phyloP scores from a whole-genome alignment of 257 asterid genomes.

The Cruciata laevipes region DNA sequence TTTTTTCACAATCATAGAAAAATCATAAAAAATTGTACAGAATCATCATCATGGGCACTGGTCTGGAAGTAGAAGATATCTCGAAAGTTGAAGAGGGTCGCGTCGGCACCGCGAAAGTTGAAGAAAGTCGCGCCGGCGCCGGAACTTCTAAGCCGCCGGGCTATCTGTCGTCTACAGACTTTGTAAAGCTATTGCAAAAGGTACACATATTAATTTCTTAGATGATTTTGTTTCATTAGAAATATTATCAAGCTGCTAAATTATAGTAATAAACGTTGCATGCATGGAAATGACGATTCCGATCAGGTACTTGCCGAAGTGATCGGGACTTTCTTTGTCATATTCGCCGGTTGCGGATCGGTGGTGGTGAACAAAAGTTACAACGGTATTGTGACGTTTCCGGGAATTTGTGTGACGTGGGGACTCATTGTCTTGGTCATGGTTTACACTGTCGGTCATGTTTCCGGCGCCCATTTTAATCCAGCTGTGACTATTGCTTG shows the following conservation, averaged over 20 bases:
- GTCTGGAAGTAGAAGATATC: slow-evolving; percentile 11
- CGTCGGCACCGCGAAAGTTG: slow-evolving; percentile 32
- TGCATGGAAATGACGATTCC: neutral
- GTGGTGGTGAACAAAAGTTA: slow-evolving; percentile 50
- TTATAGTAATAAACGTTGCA: neutral
- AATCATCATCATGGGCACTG: neutral
- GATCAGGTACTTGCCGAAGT: slow-evolving; percentile 56
- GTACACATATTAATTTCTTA: slow-evolving; percentile 15
- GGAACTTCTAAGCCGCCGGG: slow-evolving; percentile 8
- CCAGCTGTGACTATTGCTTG: slow-evolving; percentile 66
- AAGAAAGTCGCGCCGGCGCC: slow-evolving; percentile 29
- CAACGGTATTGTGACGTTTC: slow-evolving; percentile 47
- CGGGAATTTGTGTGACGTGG: slow-evolving; percentile 71
- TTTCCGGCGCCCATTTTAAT: slow-evolving; percentile 87
- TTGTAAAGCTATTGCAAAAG: slow-evolving; percentile 35
- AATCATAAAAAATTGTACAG: neutral
- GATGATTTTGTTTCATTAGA: neutral
- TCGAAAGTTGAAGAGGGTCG: slow-evolving; percentile 49
- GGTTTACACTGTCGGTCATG: slow-evolving; percentile 63
- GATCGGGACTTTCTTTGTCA: slow-evolving; percentile 55
- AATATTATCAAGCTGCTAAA: too few species aligned
- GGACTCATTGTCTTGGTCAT: slow-evolving; percentile 70
- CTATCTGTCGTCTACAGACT: slow-evolving; percentile 15
- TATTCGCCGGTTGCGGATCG: slow-evolving; percentile 72
- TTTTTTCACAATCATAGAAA: too few species aligned